Percentiles rank a stretch among this genome's conserved stretches.
phyloP scores from a whole-genome alignment of 2,329 filamentous ascomycete genomes.

The Diplodia corticola region DNA sequence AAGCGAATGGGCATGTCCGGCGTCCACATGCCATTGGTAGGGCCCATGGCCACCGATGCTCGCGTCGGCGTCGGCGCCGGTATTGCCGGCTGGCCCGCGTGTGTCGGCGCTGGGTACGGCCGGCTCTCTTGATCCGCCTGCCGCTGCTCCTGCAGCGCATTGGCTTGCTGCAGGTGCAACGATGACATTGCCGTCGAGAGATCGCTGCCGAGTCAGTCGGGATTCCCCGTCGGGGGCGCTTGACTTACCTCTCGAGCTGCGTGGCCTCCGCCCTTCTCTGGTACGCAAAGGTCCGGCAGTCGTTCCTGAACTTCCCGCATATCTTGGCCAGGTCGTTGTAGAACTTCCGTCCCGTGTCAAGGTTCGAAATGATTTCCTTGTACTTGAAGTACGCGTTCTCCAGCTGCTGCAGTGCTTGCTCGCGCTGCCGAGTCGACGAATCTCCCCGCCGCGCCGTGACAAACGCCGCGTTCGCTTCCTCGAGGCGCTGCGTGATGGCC shows the following conservation, averaged over 20 bases:
- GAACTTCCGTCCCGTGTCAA: conserved; percentile 90
- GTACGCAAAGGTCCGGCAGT: conserved; percentile 74
- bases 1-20: conserved; percentile 82
- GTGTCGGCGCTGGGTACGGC: conserved; percentile 13
- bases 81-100: conserved; percentile 17
- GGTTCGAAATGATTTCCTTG: conserved; percentile 89
- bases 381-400: conserved; percentile 95
- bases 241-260: conserved; percentile 62
- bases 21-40: conserved; percentile 66
- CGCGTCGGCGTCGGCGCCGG: conserved; percentile 39
- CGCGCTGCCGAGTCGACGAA: conserved; percentile 69
- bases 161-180: conserved; percentile 52
- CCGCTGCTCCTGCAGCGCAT: conserved; percentile 47
- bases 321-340: conserved; percentile 95
- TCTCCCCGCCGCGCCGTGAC: conserved; percentile 69
- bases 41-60: conserved; percentile 30
- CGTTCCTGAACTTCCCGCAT: conserved; percentile 80
- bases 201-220: conserved; percentile 45
- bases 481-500: conserved; percentile 66
- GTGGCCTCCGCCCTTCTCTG: conserved; percentile 78
- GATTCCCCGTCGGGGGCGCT: neutral
- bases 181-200: conserved; percentile 61
- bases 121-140: conserved; percentile 52
- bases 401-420: conserved; percentile 80
- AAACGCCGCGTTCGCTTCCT: conserved; percentile 77